Conservation (phyloP, 305 asterid genomes). For the Plantago rigida region DNA sequence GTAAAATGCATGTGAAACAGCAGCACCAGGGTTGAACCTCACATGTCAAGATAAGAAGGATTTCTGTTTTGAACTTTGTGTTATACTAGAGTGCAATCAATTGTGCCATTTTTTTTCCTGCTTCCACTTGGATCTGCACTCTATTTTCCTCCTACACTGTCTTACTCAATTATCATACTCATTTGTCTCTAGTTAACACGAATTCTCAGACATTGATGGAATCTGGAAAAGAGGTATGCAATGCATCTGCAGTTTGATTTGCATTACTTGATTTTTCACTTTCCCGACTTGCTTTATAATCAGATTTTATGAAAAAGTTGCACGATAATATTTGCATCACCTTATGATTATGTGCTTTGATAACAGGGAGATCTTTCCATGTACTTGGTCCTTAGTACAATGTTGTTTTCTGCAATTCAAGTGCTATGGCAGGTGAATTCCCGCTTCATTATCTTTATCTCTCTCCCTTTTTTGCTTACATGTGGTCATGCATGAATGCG, state of each 20-base stretch:
- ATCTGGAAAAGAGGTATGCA: constrained; percentile 30
- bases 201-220: constrained; percentile 26
- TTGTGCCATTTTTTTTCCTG: too few species aligned
- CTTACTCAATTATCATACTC: constrained; percentile 7
- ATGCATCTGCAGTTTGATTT: constrained; percentile 17
- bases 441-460: neutral
- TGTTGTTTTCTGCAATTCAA: constrained; percentile 41
- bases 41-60: too few species aligned
- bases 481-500: neutral
- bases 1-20: too few species aligned
- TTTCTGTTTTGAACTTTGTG: too few species aligned
- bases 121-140: too few species aligned
- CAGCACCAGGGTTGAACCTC: too few species aligned
- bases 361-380: constrained; percentile 25
- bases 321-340: neutral
- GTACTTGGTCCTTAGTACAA: constrained; percentile 33
- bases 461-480: neutral
- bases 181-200: constrained; percentile 27
- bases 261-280: neutral
- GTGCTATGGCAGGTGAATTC: constrained; percentile 44
- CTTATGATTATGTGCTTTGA: constrained; percentile 14
- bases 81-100: too few species aligned
- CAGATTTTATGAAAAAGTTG: neutral
- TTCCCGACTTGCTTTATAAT: constrained; percentile 4
- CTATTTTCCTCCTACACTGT: neutral